Evolutionary conservation across 257 asterid species (phyloP), one percentile per base, ranked within the genome.

Genomic region (Nicotiana undulata): DNA sequence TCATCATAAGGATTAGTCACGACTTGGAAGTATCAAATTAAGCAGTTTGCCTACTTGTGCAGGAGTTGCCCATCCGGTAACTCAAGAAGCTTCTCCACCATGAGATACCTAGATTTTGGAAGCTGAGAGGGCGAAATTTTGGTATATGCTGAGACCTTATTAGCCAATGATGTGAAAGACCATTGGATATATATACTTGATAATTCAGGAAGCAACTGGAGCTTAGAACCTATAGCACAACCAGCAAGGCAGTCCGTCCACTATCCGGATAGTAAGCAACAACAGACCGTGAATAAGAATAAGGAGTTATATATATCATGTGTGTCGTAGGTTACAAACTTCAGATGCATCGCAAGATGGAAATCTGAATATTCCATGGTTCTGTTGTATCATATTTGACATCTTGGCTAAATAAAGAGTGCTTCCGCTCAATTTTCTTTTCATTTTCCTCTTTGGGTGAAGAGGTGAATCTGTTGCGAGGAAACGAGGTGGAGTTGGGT

Each of bases 291-390:
- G 26, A 74, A 74, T 74, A 66, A 60, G 82, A 49, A 44, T 72
- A 66, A 61, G 82, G 61, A 46, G 49, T 63, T 61, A 32, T 52
- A 22, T 63, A 79, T 78, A 78, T 58, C 37, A 37, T 12, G 9
- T 37, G 76, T 61, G 55, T 44, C 80, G 18, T 79, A 63, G 58
- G 70, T 79, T 46, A 63, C 61, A 26, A 53, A 79, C 75, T 18
- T 79, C 58, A 79, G 82, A 79, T 79, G 51, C 75, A 79, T 58
- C 58, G 44, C 37, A 63, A 79, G 60, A 63, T 61, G 29, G 29
- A 28, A 63, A 22, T 61, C 82, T 52, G 46, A 16, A 29, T 74
- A 60, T 77, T 44, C 37, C 34, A 24, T 60, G 67, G 82, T 40
- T 17, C 63, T 22, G 6, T 63, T 63, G 82, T 79, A 79, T 28